Base-by-base conservation (phyloP, 1,284 basidiomycete genomes). In the Heterobasidion parviporum region DNA sequence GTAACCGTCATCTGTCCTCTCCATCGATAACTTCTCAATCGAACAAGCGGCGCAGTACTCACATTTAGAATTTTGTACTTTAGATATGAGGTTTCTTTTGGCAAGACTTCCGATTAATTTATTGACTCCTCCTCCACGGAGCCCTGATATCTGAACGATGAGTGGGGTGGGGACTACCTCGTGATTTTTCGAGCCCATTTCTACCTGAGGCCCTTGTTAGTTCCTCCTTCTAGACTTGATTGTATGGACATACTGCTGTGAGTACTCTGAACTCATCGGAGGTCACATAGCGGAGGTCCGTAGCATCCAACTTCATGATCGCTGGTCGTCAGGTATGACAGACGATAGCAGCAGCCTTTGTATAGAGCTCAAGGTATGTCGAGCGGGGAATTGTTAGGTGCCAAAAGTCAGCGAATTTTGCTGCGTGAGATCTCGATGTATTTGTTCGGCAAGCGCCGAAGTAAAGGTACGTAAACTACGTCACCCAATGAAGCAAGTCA, bases 171-270 rank as follows among this genome's bases (percentile, higher is more conserved):
- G 96, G 2, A 99, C 95, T 47, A 98, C 82, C 71, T 98, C 91
- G 68, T 99, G 96, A 67, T 98, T 98, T 74, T 97, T 97, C 5
- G 93, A 97, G 38, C 96, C 97, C 81, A 97, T 94, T 74, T 99
- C 96, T 45, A 91, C 89, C 92, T 96, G 55, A 15, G 20, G 26
- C 46, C 48, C 26, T 20, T n/a, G 50, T 56, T 55, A 44, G n/a
- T 57, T 32, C 45, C 48, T 43, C 45, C 36, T 44, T 12, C 54
- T 15, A 49, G 46, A n/a, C 18, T 6, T 46, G 49, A 50, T 55
- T n/a, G 33, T 15, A 33, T 32, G 54, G 12, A 71, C 83, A 54
- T 67, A 97, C 94, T 51, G 96, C 93, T 26, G 92, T 94, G 38
- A 99, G 78, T 12, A 98, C 94, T 53, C 95, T 79, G 71, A 98